Evolutionary conservation across 2,329 filamentous ascomycete species (phyloP), one percentile per base, ranked within the genome.

Genomic region (Tolypocladium tropicale): DNA sequence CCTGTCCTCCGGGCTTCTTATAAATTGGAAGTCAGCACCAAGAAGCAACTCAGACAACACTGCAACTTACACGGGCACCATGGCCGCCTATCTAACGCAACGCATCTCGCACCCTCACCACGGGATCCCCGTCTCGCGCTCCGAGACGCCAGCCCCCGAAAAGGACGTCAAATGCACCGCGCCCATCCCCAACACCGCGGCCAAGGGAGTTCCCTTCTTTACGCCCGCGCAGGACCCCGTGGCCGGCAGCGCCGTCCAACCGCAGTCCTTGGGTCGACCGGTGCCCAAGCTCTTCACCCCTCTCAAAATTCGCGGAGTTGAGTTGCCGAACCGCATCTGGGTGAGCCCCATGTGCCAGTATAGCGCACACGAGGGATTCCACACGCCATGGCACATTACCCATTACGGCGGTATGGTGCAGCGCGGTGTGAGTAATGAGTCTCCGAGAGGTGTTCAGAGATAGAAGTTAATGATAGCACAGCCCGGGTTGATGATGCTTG

Each of bases 401-500:
- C 88, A 91, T 62, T 75, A 90, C 33, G 88, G 88, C 21, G 85
- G 86, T 23, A 89, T 91, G 60, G 75, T 85, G 30, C 79, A 83
- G 62, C 83, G 87, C 3, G 88, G 88, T 0, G 84, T 70, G 62
- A 62, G 62, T n/a, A n/a, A n/a, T n/a, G n/a, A n/a, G n/a, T n/a
- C n/a, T n/a, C n/a, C n/a, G n/a, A n/a, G n/a, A n/a, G n/a, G n/a
- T n/a, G n/a, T n/a, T n/a, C n/a, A n/a, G n/a, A n/a, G n/a, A n/a
- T n/a, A n/a, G n/a, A n/a, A n/a, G n/a, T n/a, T n/a, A n/a, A n/a
- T n/a, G n/a, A n/a, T n/a, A n/a, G n/a, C 4, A 6, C 11, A 68
- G 66, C 65, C 88, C 0, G 88, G 86, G 0, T 70, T 91, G 3
- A 68, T 83, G 16, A 78, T 88, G 58, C 70, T 89, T 14, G 88